Evolutionary conservation across 805 yeast species (phyloP).

Genomic region (Candida vartiovaarae): DNA sequence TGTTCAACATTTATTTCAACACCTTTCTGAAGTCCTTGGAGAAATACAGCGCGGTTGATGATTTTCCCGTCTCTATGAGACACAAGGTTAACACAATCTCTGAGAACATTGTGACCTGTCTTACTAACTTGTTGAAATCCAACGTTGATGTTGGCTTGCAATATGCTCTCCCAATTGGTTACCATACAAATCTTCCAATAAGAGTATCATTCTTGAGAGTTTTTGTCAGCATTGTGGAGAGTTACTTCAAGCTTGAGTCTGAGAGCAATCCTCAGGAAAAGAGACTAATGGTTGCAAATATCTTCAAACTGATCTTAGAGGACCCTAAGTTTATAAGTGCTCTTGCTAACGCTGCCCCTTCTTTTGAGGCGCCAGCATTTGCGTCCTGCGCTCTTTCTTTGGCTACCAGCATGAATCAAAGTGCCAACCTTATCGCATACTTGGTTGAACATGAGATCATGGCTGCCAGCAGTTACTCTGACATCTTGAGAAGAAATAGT

Average conservation of each 20-base stretch:
- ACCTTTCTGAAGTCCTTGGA: constrained; percentile 40
- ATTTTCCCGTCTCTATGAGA: constrained; percentile 30
- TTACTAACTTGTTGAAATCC: constrained; percentile 62
- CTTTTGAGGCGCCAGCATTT: constrained; percentile 61
- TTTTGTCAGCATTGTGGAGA: constrained; percentile 55
- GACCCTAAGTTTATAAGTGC: constrained; percentile 41
- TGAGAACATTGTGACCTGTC: constrained; percentile 55
- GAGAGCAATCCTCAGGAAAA: constrained; percentile 20
- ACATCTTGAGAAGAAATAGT: constrained; percentile 72
- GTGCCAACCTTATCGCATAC: constrained; percentile 42
- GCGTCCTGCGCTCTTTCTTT: constrained; percentile 58
- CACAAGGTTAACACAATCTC: constrained; percentile 53
- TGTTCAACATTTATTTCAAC: constrained; percentile 67
- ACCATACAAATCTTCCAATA: constrained; percentile 57
- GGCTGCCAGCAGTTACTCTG: constrained; percentile 54
- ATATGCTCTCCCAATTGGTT: constrained; percentile 72
- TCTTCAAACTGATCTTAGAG: constrained; percentile 27
- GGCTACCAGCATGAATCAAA: constrained; percentile 37
- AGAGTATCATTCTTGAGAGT: constrained; percentile 72
- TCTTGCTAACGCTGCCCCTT: constrained; percentile 55
- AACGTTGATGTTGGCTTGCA: constrained; percentile 74
- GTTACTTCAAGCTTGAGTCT: constrained; percentile 17
- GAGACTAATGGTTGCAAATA: constrained; percentile 21
- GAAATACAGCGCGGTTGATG: constrained; percentile 28
- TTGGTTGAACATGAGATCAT: constrained; percentile 57